These are phyloP conservation scores for Saccharomyces pastorianus DNA, from an alignment of 1,139 yeast species.

Conservation along the genomic window DNA sequence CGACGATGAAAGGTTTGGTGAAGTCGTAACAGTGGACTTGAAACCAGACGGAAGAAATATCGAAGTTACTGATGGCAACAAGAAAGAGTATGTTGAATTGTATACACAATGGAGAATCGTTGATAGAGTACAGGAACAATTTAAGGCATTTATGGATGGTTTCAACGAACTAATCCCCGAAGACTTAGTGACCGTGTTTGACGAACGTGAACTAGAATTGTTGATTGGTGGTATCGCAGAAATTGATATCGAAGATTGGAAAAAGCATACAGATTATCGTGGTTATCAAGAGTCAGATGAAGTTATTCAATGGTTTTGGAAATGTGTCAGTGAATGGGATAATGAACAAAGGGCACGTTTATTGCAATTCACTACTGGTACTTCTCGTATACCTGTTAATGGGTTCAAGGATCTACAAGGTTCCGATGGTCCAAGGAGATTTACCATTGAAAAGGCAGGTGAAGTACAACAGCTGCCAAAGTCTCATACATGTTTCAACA, in stretches of 20 bases:
- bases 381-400: conserved; percentile 96
- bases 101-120: conserved; percentile 95
- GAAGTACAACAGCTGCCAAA: conserved; percentile 89
- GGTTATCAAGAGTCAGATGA: conserved; percentile 96
- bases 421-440: conserved; percentile 96
- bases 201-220: conserved; percentile 92
- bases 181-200: conserved; percentile 91
- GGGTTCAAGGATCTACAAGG: conserved; percentile 98
- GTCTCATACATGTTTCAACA: conserved; percentile 91
- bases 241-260: conserved; percentile 97
- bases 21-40: conserved; percentile 79
- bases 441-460: conserved; percentile 96
- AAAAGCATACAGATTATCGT: conserved; percentile 94
- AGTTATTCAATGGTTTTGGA: conserved; percentile 98
- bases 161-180: conserved; percentile 96
- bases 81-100: conserved; percentile 89
- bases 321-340: conserved; percentile 88
- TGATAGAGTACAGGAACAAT: conserved; percentile 90
- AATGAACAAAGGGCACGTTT: conserved; percentile 92
- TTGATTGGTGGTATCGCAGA: conserved; percentile 97
- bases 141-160: conserved; percentile 92
- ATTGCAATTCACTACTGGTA: conserved; percentile 95
- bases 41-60: conserved; percentile 81
- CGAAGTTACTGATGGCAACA: conserved; percentile 89
- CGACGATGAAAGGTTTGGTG: conserved; percentile 95